These are phyloP conservation scores for Syncephalastrum racemosum DNA, from an alignment of 371 early-diverging fungal genomes.

Conservation along the genomic window DNA sequence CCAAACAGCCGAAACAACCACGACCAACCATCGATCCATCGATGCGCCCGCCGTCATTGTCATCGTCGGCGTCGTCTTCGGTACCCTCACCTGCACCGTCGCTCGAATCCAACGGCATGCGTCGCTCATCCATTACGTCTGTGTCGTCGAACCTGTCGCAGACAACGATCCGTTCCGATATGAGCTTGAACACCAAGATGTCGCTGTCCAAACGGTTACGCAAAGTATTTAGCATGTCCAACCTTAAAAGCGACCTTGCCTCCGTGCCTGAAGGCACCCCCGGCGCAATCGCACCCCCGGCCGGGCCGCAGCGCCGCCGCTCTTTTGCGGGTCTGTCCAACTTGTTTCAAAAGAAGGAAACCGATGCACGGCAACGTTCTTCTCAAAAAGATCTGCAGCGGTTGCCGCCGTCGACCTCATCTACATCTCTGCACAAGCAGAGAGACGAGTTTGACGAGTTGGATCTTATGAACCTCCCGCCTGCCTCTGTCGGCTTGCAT, in stretches of 20 bases:
- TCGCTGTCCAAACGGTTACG: conserved; percentile 48
- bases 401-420: conserved; percentile 31
- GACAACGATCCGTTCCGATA: conserved; percentile 28
- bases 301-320: conserved; percentile 36
- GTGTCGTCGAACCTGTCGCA: conserved; percentile 25
- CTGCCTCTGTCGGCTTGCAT: conserved; percentile 32
- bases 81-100: conserved; percentile 63
- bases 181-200: conserved; percentile 32
- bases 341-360: conserved; percentile 27
- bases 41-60: conserved; percentile 39
- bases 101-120: conserved; percentile 66
- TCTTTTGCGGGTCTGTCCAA: conserved; percentile 42
- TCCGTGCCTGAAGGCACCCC: conserved; percentile 4
- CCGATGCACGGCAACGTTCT: conserved; percentile 6
- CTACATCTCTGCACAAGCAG: conserved; percentile 17
- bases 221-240: conserved; percentile 52
- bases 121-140: conserved; percentile 38
- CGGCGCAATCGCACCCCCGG: conserved; percentile 11
- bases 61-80: conserved; percentile 44
- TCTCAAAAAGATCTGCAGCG: neutral
- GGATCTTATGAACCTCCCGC: conserved; percentile 7
- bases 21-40: conserved; percentile 45
- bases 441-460: conserved; percentile 14
- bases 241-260: conserved; percentile 19
- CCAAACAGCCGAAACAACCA: conserved; percentile 55